Base-by-base conservation (phyloP, 2,329 filamentous ascomycete species). In the Colletotrichum liriopes region DNA sequence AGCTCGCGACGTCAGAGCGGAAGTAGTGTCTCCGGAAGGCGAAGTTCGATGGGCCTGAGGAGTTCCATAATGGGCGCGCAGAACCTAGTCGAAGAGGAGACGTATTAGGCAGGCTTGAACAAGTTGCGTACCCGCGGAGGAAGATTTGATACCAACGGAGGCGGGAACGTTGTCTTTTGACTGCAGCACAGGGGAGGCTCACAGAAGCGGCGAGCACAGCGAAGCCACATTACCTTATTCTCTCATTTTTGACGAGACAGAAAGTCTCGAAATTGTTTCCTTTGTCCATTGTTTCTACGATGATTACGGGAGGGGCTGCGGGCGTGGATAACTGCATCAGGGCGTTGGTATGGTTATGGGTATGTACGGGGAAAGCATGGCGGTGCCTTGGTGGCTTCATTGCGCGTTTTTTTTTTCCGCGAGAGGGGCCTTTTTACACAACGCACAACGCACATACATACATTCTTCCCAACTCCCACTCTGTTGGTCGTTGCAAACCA, bases 71-170 rank as follows among this genome's bases (percentile, higher is more conserved):
- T 78, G 78, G 64, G 81, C 80, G 51, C 77, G 80, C 56, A 82
- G 81, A 76, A 86, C 82, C 76, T 88, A 67, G 82, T 82, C 71
- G 87, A 89, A 71, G 87, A 87, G 67, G 87, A 89, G 82, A 89
- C 87, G 11, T 89, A 88, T 74, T 89, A 78, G 81, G 23, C 29
- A 37, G 26, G 47, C n/a, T 37, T 43, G 12, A 51, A 43, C 43
- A 47, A 51, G 16, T 20, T 26, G 6, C n/a, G 26, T 20, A 35
- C 54, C 11, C 32, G 56, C 55, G 60, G 45, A 35, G 61, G 39
- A 43, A 60, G 68, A 54, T 58, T 72, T 72, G 68, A 72, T 72
- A 72, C 68, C 68, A 72, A 37, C 41, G 58, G 75, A 78, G 79
- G 78, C 75, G 78, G 76, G 74, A 61, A 67, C 45, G 76, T 77